These are phyloP conservation scores for Pisolithus sp. DNA, from an alignment of 768 basidiomycete species.

Conservation along the genomic window DNA sequence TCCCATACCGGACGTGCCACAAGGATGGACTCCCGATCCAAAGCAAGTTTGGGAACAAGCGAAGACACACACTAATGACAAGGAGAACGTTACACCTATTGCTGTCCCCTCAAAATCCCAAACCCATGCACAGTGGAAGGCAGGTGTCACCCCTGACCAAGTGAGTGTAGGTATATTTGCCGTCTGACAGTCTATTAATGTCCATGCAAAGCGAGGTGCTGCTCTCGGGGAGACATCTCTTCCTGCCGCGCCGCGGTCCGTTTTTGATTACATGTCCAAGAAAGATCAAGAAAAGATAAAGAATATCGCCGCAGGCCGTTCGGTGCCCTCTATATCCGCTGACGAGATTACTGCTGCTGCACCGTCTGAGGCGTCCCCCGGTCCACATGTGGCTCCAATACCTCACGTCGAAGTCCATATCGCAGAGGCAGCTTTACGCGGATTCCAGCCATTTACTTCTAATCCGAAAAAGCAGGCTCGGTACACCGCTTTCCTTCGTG, in stretches of 20 bases:
- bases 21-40: conserved; percentile 84
- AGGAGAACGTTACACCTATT: conserved; percentile 36
- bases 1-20: conserved; percentile 73
- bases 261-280: conserved; percentile 92
- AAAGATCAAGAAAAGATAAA: conserved; percentile 86
- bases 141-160: conserved; percentile 63
- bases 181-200: conserved; percentile 4
- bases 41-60: conserved; percentile 60
- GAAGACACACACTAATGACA: conserved; percentile 30
- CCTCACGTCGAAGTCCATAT: conserved; percentile 68
- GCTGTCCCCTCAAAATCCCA: conserved; percentile 18
- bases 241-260: conserved; percentile 64
- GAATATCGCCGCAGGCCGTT: conserved; percentile 38
- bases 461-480: conserved; percentile 78
- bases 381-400: conserved; percentile 35
- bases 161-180: conserved; percentile 35
- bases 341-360: conserved; percentile 18
- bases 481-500: conserved; percentile 75
- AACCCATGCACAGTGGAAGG: conserved; percentile 48
- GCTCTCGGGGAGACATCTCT: conserved; percentile 78
- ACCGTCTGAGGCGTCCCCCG: conserved; percentile 14
- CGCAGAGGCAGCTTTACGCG: conserved; percentile 79
- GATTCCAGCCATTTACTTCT: conserved; percentile 83
- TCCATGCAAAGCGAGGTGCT: conserved; percentile 57
- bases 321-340: conserved; percentile 18